These are phyloP conservation scores for Discostella stelligeroides DNA, from an alignment of 108 stramenopile species.

Conservation along the genomic window DNA sequence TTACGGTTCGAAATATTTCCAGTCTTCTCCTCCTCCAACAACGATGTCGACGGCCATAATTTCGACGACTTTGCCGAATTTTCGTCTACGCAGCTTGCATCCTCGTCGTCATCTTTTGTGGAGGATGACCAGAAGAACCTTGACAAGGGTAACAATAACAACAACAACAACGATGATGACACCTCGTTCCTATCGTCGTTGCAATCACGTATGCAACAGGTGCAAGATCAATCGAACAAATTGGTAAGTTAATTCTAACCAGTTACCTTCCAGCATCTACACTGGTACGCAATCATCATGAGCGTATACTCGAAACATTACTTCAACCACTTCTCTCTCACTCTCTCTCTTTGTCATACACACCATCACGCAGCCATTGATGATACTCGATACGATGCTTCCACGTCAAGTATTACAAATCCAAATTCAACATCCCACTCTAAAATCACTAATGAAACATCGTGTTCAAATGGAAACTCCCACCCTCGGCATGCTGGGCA, in stretches of 20 bases:
- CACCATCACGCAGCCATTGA: slow-evolving; percentile 39
- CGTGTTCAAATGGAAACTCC: slow-evolving; percentile 57
- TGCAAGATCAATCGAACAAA: slow-evolving; percentile 6
- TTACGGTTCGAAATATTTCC: too few species aligned
- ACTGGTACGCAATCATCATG: neutral
- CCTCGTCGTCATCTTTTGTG: neutral
- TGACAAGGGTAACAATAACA: neutral
- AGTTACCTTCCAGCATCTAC: neutral
- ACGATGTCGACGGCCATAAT: neutral
- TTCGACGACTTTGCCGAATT: slow-evolving; percentile 11
- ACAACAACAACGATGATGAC: neutral
- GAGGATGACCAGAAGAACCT: neutral
- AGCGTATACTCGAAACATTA: neutral
- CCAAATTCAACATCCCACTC: slow-evolving; percentile 56
- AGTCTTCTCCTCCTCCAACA: neutral
- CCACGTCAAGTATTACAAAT: slow-evolving; percentile 71
- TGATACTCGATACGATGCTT: slow-evolving; percentile 74
- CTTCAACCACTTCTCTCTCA: neutral
- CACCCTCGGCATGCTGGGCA: slow-evolving; percentile 69
- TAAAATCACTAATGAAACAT: slow-evolving; percentile 58
- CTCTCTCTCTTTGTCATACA: neutral
- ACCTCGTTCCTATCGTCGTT: slow-evolving; percentile 7
- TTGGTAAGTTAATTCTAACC: neutral
- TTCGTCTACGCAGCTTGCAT: neutral
- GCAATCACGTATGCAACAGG: slow-evolving; percentile 3